Base-by-base conservation (phyloP, 2,329 filamentous ascomycete species). In the Gyromitra esculenta region DNA sequence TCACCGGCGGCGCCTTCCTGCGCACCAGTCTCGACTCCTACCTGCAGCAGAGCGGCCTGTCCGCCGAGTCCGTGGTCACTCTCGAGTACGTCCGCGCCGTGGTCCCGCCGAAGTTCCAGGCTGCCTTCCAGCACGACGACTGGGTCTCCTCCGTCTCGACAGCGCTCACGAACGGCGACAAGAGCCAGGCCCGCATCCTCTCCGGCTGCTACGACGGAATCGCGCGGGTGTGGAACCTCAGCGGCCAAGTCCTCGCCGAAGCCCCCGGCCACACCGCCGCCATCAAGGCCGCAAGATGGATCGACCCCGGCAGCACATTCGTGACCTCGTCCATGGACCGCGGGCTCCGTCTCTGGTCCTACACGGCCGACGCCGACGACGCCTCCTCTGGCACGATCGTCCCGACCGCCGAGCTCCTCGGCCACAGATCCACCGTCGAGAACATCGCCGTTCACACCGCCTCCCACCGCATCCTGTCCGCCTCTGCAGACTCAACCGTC, bases 101-200 rank as follows among this genome's bases (percentile, higher is more conserved):
- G 80, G 90, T 97, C 76, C 96, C 96, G 6, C 96, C 96, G 18
- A 87, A 92, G 45, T 95, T 96, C 83, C 90, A 97, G 80, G 91
- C 94, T 11, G 96, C 92, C 82, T 99, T 97, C 83, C 91, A 97
- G 85, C 95, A 99, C 83, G 94, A 99, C 82, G 96, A 98, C 84
- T 99, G 96, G 96, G 92, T 99, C 63, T 93, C 92, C 82, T 89
- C 89, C 35, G 90, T 98, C 35, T 94, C 84, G 13, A 89, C 87
- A 11, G 91, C 92, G 1, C 84, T 86, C 5, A 88, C 90, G 1
- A 89, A 87, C 21, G 82, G 88, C 88, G 85, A 86, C 8, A 86
- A 85, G 63, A 85, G 85, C 63, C 83, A 83, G 60, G 84, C 87
- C 81, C 85, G 60, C 83, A 91, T 98, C 76, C 85, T 97, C n/a